Evolutionary conservation across 345 rosid genomes (phyloP), one percentile per base, ranked within the genome.

Genomic region (Capsella bursapastoris): DNA sequence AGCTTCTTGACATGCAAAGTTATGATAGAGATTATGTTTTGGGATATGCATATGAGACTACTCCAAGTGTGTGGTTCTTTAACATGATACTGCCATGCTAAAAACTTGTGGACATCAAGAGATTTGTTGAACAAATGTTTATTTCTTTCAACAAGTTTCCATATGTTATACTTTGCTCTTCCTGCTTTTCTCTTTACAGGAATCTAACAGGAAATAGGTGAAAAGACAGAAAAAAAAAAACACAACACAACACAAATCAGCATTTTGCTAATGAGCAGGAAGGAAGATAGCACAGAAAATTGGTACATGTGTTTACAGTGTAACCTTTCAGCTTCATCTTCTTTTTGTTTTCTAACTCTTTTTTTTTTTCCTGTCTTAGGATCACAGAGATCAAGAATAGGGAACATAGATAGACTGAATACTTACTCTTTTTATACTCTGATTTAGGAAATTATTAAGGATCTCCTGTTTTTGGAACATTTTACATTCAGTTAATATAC

Each of bases 241-340:
- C 1, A n/a, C n/a, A n/a, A n/a, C 22, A 22, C 25, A 22, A 22
- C 25, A 6, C 37, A 44, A 7, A 45, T 44, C 22, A 58, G 15
- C 11, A 14, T 28, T 70, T 40, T 27, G n/a, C 63, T 41, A 15
- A 55, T 29, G 71, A 50, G 22, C 7, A 37, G 29, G 47, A 34
- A 14, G 49, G 49, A 67, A 56, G 52, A 11, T 69, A 18, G 13
- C 29, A 50, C 68, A 61, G 51, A 58, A 60, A 69, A 84, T 72
- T 10, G 89, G 66, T 83, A 86, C 74, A 18, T 65, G 28, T 93
- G 97, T 80, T 80, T 82, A 63, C 89, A 91, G 16, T 74, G 83
- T 78, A 90, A 78, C 66, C 77, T 82, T 67, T 91, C 91, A 58
- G 84, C 64, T 81, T 85, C 88, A 68, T 87, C 89, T 79, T 90